Conservation (phyloP, 495 filamentous ascomycete species). For the Tirmania nivea region DNA sequence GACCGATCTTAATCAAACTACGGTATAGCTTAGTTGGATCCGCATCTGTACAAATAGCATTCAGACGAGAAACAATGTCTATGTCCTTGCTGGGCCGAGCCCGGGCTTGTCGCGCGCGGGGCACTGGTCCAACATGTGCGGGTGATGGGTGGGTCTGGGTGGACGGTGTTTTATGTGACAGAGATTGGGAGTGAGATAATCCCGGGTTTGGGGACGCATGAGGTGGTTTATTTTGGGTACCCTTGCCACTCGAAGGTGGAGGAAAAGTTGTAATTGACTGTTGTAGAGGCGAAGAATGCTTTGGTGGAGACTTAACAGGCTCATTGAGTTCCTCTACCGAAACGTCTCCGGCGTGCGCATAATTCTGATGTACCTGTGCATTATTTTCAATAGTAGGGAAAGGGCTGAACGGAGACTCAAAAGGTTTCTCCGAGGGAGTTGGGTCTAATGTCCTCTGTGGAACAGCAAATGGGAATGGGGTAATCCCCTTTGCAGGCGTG, state of each 20-base stretch:
- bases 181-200: neutral
- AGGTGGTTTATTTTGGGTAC: neutral
- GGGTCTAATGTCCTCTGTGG: neutral
- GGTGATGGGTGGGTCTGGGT: neutral
- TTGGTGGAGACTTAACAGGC: constrained; percentile 11
- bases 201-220: neutral
- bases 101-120: constrained; percentile 8
- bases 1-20: constrained; percentile 83
- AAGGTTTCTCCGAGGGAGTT: neutral
- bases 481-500: too few species aligned
- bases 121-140: neutral
- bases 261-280: neutral
- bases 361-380: too few species aligned
- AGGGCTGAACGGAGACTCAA: neutral
- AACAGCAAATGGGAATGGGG: too few species aligned
- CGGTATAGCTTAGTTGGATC: constrained; percentile 77
- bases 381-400: too few species aligned
- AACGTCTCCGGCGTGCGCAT: too few species aligned
- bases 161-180: neutral
- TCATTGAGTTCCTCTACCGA: constrained; percentile 13
- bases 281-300: constrained; percentile 11
- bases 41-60: constrained; percentile 69
- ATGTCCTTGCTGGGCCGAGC: constrained; percentile 30
- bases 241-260: neutral
- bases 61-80: constrained; percentile 63